These are phyloP conservation scores for Naganishia cerealis DNA, from an alignment of 1,284 basidiomycete genomes.

Conservation along the genomic window DNA sequence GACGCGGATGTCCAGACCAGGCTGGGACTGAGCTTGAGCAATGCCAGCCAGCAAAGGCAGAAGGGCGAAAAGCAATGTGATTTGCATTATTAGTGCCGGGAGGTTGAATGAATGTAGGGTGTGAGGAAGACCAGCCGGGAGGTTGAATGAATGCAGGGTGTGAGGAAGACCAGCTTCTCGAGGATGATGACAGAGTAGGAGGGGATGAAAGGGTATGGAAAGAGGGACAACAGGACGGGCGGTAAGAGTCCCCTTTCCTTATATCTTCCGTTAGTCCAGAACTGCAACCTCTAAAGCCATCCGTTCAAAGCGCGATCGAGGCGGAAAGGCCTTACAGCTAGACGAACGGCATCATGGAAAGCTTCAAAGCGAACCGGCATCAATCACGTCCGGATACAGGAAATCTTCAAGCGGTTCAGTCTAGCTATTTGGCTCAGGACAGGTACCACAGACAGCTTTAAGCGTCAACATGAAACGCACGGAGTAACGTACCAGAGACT, in stretches of 20 bases:
- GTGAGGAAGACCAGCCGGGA: constrained; percentile 21
- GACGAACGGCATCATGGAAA: background rate
- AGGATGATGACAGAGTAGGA: background rate
- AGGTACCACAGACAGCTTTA: background rate
- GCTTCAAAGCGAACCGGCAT: background rate
- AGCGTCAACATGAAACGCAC: constrained; percentile 2
- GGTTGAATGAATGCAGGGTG: background rate
- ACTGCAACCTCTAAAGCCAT: background rate
- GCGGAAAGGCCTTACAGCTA: background rate
- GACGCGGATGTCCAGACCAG: constrained; percentile 21
- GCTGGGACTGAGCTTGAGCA: constrained; percentile 6
- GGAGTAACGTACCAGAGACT: background rate
- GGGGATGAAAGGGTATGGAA: background rate
- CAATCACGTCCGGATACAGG: background rate
- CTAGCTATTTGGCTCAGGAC: background rate
- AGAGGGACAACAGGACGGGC: no score
- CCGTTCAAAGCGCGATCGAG: background rate
- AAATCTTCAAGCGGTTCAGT: background rate
- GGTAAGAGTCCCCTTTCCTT: no score
- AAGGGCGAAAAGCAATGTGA: constrained; percentile 26
- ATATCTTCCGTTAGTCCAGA: no score
- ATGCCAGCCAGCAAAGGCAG: constrained; percentile 23
- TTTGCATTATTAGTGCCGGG: constrained; percentile 5
- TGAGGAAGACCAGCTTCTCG: background rate
- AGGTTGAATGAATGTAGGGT: background rate